Evolutionary conservation across 108 stramenopile species (phyloP).

Genomic region (Pelagomonas calceolata): DNA sequence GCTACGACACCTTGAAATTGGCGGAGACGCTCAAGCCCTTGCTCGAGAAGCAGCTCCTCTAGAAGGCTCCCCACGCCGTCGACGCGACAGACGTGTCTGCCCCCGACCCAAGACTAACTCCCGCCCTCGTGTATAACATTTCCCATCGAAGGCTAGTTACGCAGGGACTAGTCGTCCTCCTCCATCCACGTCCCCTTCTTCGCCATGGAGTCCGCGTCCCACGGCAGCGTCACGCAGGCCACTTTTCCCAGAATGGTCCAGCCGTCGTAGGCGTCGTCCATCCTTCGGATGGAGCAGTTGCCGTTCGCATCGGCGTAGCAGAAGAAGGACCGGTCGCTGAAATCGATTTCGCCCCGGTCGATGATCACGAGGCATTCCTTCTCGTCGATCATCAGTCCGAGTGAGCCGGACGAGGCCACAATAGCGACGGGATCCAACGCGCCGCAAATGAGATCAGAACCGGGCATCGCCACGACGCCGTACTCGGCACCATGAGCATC

Average conservation of each 20-base stretch:
- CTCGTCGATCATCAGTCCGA: background rate
- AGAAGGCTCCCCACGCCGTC: no score
- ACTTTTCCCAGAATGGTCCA: background rate
- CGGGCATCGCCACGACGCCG: background rate
- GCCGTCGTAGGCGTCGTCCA: background rate
- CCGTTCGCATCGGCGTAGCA: background rate
- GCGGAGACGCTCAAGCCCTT: conserved; percentile 57
- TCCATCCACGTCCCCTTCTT: background rate
- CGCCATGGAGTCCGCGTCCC: background rate
- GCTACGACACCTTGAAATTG: conserved; percentile 72
- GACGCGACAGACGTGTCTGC: no score
- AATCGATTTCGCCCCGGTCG: background rate
- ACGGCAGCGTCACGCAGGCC: background rate
- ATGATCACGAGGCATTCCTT: background rate
- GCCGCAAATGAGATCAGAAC: background rate
- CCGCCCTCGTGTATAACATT: no score
- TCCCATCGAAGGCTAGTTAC: no score
- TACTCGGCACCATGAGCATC: background rate
- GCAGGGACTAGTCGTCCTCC: background rate
- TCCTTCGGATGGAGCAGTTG: background rate
- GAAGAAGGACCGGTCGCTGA: background rate
- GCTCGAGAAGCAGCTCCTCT: conserved; percentile 14
- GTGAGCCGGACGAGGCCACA: background rate
- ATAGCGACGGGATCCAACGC: background rate
- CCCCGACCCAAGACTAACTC: no score